Conservation (phyloP, 2,329 filamentous ascomycete genomes). For the Fusarium sp. region DNA sequence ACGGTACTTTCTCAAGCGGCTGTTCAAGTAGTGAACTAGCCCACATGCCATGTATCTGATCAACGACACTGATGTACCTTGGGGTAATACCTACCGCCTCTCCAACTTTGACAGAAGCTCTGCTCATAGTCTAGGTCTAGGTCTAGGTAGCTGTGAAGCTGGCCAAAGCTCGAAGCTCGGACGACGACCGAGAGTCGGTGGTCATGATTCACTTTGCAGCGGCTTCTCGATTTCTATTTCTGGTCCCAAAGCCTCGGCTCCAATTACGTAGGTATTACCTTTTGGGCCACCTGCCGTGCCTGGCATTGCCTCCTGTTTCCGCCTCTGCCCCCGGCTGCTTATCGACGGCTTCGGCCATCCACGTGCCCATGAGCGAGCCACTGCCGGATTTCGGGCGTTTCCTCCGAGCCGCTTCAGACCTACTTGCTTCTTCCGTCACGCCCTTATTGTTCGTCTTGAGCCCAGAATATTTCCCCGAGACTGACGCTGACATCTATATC, state of each 20-base stretch:
- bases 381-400: constrained; percentile 6
- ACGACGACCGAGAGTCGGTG: constrained; percentile 26
- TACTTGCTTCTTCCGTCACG: neutral
- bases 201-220: neutral
- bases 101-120: too few relatives aligned
- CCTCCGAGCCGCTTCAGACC: constrained; percentile 10
- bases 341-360: neutral
- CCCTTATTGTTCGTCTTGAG: neutral
- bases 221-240: neutral
- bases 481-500: neutral
- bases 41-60: too few relatives aligned
- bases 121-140: neutral
- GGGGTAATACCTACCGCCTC: too few relatives aligned
- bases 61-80: too few relatives aligned
- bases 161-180: constrained; percentile 24
- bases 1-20: too few relatives aligned
- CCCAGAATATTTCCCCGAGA: neutral
- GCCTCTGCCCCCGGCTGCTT: neutral
- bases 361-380: neutral
- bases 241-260: constrained; percentile 31
- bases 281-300: neutral
- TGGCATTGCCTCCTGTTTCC: neutral
- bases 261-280: constrained; percentile 1
- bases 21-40: too few relatives aligned
- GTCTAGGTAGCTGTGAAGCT: neutral